Conservation (phyloP, 805 yeast genomes). For the Ogataea degrootiae region DNA sequence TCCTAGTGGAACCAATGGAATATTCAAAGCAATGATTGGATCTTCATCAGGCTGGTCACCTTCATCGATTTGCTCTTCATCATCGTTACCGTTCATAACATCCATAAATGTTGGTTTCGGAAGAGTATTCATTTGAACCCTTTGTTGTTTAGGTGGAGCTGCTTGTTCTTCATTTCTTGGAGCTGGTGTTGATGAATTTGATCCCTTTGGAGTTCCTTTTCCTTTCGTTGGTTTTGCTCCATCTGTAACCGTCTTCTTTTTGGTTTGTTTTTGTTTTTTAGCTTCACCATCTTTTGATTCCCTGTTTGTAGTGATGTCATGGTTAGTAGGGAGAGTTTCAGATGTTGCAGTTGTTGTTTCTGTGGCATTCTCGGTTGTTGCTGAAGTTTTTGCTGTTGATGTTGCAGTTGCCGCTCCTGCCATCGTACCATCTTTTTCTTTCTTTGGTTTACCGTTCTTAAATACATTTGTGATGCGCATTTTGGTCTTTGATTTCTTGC, state of each 20-base stretch:
- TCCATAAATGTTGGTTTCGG: constrained; percentile 17
- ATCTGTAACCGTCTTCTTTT: not conserved
- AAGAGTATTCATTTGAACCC: constrained; percentile 6
- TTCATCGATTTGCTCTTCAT: constrained; percentile 1
- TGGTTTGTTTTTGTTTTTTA: too few species aligned
- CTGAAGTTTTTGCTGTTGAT: not conserved
- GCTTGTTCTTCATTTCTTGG: constrained; percentile 1
- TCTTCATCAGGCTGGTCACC: constrained; percentile 13
- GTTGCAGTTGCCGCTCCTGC: not conserved
- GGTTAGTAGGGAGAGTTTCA: not conserved
- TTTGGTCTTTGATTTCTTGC: not conserved
- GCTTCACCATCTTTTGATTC: too few species aligned
- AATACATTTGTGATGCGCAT: not conserved
- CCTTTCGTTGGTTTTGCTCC: not conserved
- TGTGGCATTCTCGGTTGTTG: not conserved
- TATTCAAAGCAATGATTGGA: constrained; percentile 52
- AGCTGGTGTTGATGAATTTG: not conserved
- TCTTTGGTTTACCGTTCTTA: not conserved
- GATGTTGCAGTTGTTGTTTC: not conserved
- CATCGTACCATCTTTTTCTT: not conserved
- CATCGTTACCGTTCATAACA: constrained; percentile 7
- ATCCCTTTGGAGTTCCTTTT: not conserved
- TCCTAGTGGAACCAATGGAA: constrained; percentile 50
- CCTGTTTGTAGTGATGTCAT: not conserved
- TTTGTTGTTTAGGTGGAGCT: not conserved